Evolutionary conservation across 768 basidiomycete genomes (phyloP).

Genomic region (Pulveroboletus sp.): DNA sequence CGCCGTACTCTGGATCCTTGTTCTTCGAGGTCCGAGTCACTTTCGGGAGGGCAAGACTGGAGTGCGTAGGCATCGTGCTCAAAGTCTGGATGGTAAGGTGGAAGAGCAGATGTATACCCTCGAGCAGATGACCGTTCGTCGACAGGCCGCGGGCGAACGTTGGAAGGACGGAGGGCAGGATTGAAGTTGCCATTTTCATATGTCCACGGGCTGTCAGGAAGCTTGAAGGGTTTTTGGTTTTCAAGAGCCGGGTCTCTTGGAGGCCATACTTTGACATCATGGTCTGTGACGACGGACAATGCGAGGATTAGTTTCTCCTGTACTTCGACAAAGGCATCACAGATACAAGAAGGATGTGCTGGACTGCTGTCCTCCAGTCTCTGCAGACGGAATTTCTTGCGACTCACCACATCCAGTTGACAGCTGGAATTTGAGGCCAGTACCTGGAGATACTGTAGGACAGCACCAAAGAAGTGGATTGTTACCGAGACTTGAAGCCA

Average conservation of each 20-base stretch:
- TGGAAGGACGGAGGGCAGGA: conserved; percentile 69
- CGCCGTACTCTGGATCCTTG: conserved; percentile 47
- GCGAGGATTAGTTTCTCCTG: conserved; percentile 8
- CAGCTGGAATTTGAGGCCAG: conserved; percentile 76
- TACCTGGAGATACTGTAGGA: conserved; percentile 64
- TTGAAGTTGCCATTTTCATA: conserved; percentile 78
- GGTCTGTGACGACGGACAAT: conserved; percentile 28
- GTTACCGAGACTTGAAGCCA: conserved; percentile 72
- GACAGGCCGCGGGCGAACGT: conserved; percentile 35
- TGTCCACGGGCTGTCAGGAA: conserved; percentile 77
- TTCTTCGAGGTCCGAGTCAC: conserved; percentile 29
- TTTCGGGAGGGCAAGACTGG: conserved; percentile 17
- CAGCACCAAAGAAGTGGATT: conserved; percentile 84
- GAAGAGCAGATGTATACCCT: conserved; percentile 48
- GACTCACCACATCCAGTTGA: conserved; percentile 75
- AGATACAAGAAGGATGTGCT: conserved; percentile 2
- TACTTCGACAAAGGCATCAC: conserved; percentile 1
- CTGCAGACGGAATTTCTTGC: conserved; percentile 41
- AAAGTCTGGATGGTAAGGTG: conserved; percentile 80
- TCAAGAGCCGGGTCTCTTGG: conserved; percentile 57
- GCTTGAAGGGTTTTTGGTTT: conserved; percentile 40
- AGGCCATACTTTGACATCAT: conserved; percentile 58
- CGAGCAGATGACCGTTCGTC: conserved; percentile 21
- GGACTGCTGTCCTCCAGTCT: conserved; percentile 5
- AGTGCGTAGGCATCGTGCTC: conserved; percentile 29